Conservation (phyloP, 2,329 filamentous ascomycete species). For the Monosporascus sp. region DNA sequence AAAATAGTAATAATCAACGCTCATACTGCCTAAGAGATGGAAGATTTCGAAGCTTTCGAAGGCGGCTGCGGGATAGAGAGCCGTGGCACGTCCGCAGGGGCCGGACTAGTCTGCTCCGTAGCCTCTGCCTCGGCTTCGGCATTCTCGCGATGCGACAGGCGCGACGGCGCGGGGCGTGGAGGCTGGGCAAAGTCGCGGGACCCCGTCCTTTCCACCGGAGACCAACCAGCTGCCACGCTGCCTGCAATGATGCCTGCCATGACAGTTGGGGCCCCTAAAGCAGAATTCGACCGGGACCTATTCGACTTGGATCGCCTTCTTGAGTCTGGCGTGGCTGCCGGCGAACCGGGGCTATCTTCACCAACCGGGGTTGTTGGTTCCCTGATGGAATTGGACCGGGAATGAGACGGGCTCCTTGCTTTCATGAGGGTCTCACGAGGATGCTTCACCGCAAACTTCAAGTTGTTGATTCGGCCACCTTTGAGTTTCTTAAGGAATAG, state of each 20-base stretch:
- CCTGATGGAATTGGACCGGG: slow-evolving; percentile 58
- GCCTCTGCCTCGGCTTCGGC: slow-evolving; percentile 21
- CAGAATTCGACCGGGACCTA: slow-evolving; percentile 63
- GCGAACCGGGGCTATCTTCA: slow-evolving; percentile 46
- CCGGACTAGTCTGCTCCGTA: slow-evolving; percentile 31
- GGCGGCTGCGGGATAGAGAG: slow-evolving; percentile 27
- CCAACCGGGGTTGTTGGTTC: slow-evolving; percentile 60
- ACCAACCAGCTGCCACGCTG: slow-evolving; percentile 72
- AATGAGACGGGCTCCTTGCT: slow-evolving; percentile 59
- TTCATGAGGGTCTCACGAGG: slow-evolving; percentile 66
- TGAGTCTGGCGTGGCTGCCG: slow-evolving; percentile 52
- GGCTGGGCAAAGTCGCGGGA: slow-evolving; percentile 31
- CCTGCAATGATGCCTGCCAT: slow-evolving; percentile 82
- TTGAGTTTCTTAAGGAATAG: slow-evolving; percentile 75
- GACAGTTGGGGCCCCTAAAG: slow-evolving; percentile 68
- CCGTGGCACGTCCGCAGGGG: slow-evolving; percentile 20
- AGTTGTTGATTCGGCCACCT: slow-evolving; percentile 74
- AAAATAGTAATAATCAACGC: slow-evolving; percentile 15
- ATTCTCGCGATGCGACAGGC: slow-evolving; percentile 23
- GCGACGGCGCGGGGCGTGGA: slow-evolving; percentile 26
- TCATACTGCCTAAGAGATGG: slow-evolving; percentile 27
- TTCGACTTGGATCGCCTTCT: slow-evolving; percentile 64
- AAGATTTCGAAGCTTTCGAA: slow-evolving; percentile 23
- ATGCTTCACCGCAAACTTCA: slow-evolving; percentile 74
- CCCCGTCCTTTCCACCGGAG: slow-evolving; percentile 53